Percentiles rank a stretch among this genome's conserved stretches.
Evolutionary conservation across 768 basidiomycete genomes (phyloP).

Genomic region (Flagelloscypha sp.): DNA sequence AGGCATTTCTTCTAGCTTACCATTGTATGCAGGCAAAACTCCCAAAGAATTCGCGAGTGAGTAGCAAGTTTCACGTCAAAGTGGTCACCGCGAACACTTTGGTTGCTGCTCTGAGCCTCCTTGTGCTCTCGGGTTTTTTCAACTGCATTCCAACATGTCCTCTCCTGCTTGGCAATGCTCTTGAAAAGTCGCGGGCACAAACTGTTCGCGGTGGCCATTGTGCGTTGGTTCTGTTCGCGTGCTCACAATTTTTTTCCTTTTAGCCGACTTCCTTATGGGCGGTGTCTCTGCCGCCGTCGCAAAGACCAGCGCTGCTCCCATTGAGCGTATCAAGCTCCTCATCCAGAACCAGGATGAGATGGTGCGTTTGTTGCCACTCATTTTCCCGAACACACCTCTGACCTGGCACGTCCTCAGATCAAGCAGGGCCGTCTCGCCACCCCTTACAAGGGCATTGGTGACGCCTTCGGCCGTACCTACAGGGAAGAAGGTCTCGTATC

Average conservation of each 20-base stretch:
- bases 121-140: constrained; percentile 12
- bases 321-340: constrained; percentile 98
- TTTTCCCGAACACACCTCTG: constrained; percentile 5
- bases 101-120: no score
- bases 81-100: no score
- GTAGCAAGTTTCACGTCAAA: constrained; percentile 21
- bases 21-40: constrained; percentile 78
- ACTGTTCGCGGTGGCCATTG: no score
- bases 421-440: constrained; percentile 96
- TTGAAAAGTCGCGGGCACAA: no score
- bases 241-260: constrained; percentile 23
- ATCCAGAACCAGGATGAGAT: constrained; percentile 99
- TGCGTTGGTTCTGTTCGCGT: constrained; percentile 18
- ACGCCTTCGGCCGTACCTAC: constrained; percentile 92
- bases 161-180: no score
- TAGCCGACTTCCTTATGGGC: constrained; percentile 94
- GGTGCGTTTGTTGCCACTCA: constrained; percentile 36
- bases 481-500: constrained; percentile 91
- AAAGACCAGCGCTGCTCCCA: constrained; percentile 98
- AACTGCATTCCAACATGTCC: no score
- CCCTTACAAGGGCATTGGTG: constrained; percentile 93
- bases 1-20: no score
- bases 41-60: constrained; percentile 85
- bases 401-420: constrained; percentile 56
- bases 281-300: constrained; percentile 95